Percentiles rank a stretch among this genome's conserved stretches.
These are phyloP conservation scores for Phyllosticta paracitricarpa DNA, from an alignment of 2,329 filamentous ascomycete genomes.

Conservation along the genomic window DNA sequence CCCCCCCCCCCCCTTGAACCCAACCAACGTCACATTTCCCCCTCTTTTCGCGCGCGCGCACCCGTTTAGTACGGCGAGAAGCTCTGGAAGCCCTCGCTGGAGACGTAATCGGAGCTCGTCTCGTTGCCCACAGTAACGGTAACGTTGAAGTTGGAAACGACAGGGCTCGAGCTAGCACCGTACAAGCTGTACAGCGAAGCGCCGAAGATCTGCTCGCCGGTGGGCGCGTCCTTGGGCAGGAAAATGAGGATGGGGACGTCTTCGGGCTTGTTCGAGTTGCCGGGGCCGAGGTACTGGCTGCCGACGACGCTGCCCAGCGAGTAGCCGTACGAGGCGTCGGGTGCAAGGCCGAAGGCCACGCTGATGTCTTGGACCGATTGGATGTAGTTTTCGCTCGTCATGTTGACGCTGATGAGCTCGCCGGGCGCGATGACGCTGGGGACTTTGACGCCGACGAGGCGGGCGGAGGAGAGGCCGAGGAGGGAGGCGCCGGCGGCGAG, in stretches of 20 bases:
- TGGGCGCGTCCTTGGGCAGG: conserved; percentile 12
- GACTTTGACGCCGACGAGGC: conserved; percentile 35
- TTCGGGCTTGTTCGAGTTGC: conserved; percentile 18
- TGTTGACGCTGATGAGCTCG: conserved; percentile 27
- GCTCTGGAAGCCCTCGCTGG: neutral
- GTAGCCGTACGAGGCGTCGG: conserved; percentile 17
- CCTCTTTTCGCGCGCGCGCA: too few species aligned
- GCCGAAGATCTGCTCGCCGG: conserved; percentile 14
- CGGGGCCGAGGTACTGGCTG: conserved; percentile 30
- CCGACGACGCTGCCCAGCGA: conserved; percentile 23
- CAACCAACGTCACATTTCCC: too few species aligned
- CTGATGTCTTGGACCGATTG: conserved; percentile 37
- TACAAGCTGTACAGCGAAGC: conserved; percentile 21
- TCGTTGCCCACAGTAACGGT: neutral
- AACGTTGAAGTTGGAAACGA: conserved; percentile 10
- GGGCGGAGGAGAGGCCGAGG: conserved; percentile 23
- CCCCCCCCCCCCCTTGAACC: too few species aligned
- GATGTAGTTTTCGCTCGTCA: conserved; percentile 35
- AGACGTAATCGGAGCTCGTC: conserved; percentile 1
- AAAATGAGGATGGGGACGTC: conserved; percentile 16
- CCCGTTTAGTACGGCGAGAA: too few species aligned
- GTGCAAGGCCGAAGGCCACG: conserved; percentile 33
- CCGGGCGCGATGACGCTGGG: conserved; percentile 33
- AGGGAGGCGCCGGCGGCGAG: conserved; percentile 13
- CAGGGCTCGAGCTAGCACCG: conserved; percentile 13